Conservation (phyloP, 2,329 filamentous ascomycete genomes). For the Sporothrix phasma region DNA sequence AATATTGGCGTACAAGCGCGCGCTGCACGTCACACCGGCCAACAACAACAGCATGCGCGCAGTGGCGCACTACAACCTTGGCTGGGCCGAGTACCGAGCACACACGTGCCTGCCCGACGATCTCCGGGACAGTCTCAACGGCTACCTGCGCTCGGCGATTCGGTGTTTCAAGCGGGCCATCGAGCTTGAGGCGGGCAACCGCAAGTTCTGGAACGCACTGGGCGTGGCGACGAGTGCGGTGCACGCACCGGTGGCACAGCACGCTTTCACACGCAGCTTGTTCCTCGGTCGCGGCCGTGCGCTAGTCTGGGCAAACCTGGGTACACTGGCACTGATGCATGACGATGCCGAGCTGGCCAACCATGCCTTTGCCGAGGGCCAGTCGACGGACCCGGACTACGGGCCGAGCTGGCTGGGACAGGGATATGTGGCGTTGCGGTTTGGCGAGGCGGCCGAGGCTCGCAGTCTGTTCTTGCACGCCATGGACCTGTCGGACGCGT, state of each 20-base stretch:
- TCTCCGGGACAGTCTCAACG: conserved; percentile 48
- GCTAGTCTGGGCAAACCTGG: conserved; percentile 82
- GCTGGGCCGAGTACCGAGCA: conserved; percentile 83
- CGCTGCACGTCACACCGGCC: conserved; percentile 61
- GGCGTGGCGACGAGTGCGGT: conserved; percentile 82
- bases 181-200: conserved; percentile 85
- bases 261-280: conserved; percentile 85
- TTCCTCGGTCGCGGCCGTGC: conserved; percentile 83
- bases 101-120: conserved; percentile 53
- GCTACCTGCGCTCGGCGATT: conserved; percentile 71
- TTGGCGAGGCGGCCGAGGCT: conserved; percentile 67
- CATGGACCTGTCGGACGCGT: conserved; percentile 80
- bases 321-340: conserved; percentile 73
- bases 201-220: conserved; percentile 94
- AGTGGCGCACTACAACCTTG: conserved; percentile 94
- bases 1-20: conserved; percentile 80
- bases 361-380: conserved; percentile 77
- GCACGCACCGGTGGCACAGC: conserved; percentile 81
- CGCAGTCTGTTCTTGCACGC: conserved; percentile 83
- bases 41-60: conserved; percentile 79
- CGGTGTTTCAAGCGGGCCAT: conserved; percentile 92
- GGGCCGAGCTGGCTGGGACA: conserved; percentile 91
- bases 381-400: conserved; percentile 91
- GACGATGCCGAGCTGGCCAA: conserved; percentile 81
- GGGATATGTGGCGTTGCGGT: conserved; percentile 69